Evolutionary conservation across 202 grass and related monocot species (phyloP).

Genomic region (Hordeum pubiflorum): DNA sequence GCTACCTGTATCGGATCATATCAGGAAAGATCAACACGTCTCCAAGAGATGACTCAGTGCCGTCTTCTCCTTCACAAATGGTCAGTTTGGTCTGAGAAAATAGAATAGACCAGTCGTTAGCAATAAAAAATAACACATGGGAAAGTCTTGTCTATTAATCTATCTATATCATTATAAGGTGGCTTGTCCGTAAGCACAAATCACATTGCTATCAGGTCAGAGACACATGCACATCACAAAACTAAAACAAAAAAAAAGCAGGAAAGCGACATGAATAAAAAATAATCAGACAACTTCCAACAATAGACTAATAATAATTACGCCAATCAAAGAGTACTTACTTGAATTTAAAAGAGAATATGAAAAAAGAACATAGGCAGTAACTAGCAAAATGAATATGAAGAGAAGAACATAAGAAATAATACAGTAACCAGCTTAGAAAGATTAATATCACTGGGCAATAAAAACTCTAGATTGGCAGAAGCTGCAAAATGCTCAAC

Average conservation of each 20-base stretch:
- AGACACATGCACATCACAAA: neutral
- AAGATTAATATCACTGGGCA: neutral
- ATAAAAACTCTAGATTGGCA: neutral
- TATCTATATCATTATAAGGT: neutral
- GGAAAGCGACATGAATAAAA: neutral
- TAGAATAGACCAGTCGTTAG: constrained; percentile 5
- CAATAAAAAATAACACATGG: constrained; percentile 17
- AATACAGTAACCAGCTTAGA: neutral
- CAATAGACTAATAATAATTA: no score
- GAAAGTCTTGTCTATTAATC: neutral
- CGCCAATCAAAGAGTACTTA: neutral
- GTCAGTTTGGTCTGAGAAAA: constrained; percentile 65
- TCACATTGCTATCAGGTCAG: neutral
- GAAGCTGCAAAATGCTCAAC: constrained; percentile 4
- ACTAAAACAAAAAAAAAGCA: neutral
- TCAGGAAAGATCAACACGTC: constrained; percentile 96
- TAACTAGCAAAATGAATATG: neutral
- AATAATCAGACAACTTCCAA: neutral
- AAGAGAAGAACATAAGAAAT: neutral
- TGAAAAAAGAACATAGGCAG: neutral
- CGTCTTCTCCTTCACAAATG: constrained; percentile 92
- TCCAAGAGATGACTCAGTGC: constrained; percentile 83
- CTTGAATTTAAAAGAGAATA: neutral
- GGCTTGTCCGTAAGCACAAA: neutral
- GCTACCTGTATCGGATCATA: constrained; percentile 94